These are phyloP conservation scores for Beauveria bassiana DNA, from an alignment of 2,329 filamentous ascomycete species.

Conservation along the genomic window DNA sequence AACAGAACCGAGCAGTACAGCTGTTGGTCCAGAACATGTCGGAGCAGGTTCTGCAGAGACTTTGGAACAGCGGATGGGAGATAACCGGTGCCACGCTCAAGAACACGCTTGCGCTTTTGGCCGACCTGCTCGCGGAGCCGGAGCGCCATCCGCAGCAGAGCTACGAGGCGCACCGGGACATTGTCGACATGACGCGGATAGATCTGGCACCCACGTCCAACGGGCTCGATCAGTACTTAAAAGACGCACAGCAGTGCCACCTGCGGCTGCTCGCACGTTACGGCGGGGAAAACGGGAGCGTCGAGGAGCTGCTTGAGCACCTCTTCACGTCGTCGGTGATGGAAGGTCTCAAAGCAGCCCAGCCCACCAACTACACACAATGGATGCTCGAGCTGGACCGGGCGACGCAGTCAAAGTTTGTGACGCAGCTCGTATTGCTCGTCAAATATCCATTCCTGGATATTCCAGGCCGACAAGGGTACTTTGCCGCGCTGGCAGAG, in stretches of 20 bases:
- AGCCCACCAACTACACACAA: neutral
- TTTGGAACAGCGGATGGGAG: neutral
- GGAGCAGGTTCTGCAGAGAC: neutral
- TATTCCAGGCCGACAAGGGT: too few relatives aligned
- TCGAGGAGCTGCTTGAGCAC: conserved; percentile 9
- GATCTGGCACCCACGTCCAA: neutral
- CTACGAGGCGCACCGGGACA: conserved; percentile 3
- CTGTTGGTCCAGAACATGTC: neutral
- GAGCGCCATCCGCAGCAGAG: neutral
- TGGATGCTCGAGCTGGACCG: neutral
- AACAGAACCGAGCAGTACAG: neutral
- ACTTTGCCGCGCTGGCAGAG: neutral
- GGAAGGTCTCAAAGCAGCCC: neutral
- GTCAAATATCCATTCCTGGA: neutral
- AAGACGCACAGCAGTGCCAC: conserved; percentile 1
- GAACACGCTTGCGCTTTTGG: conserved; percentile 1
- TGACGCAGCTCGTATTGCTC: neutral
- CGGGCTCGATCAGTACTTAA: neutral
- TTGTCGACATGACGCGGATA: neutral
- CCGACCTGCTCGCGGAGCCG: neutral
- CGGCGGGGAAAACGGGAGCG: neutral
- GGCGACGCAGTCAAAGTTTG: neutral
- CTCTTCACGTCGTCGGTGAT: conserved; percentile 6
- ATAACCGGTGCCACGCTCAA: neutral
- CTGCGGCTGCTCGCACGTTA: conserved; percentile 6